Evolutionary conservation across 257 asterid genomes (phyloP).

Genomic region (Cinchona pubescens): DNA sequence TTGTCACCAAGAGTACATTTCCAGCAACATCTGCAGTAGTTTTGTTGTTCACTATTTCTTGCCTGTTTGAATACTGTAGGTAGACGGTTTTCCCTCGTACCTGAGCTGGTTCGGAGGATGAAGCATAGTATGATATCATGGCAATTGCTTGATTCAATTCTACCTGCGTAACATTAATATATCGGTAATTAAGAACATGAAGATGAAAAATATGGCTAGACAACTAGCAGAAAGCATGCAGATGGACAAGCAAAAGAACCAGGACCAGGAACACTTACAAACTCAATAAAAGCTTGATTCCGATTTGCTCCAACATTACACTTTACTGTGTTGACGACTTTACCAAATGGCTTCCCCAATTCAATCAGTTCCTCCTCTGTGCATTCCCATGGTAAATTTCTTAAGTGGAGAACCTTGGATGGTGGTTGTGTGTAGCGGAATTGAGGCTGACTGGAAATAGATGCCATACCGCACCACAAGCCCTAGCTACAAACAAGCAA

Average conservation of each 20-base stretch:
- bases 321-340: slow-evolving; percentile 91
- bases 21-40: slow-evolving; percentile 99
- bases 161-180: slow-evolving; percentile 43
- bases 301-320: slow-evolving; percentile 98
- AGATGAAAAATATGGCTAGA: neutral
- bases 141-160: slow-evolving; percentile 94
- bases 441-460: slow-evolving; percentile 94
- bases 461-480: slow-evolving; percentile 59
- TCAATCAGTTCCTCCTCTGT: slow-evolving; percentile 89
- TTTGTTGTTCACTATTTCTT: slow-evolving; percentile 99
- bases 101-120: slow-evolving; percentile 99
- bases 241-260: neutral
- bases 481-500: slow-evolving; percentile 27
- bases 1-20: slow-evolving; percentile 89
- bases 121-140: slow-evolving; percentile 97
- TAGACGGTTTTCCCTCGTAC: slow-evolving; percentile 99
- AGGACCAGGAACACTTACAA: slow-evolving; percentile 49
- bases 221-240: slow-evolving; percentile 6
- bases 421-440: slow-evolving; percentile 97
- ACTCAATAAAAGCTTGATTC: slow-evolving; percentile 96
- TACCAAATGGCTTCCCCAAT: slow-evolving; percentile 94
- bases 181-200: slow-evolving; percentile 8
- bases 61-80: slow-evolving; percentile 99
- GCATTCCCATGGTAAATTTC: slow-evolving; percentile 99
- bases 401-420: slow-evolving; percentile 92